These are phyloP conservation scores for Penicillium fimorum DNA, from an alignment of 495 filamentous ascomycete genomes.

Conservation along the genomic window DNA sequence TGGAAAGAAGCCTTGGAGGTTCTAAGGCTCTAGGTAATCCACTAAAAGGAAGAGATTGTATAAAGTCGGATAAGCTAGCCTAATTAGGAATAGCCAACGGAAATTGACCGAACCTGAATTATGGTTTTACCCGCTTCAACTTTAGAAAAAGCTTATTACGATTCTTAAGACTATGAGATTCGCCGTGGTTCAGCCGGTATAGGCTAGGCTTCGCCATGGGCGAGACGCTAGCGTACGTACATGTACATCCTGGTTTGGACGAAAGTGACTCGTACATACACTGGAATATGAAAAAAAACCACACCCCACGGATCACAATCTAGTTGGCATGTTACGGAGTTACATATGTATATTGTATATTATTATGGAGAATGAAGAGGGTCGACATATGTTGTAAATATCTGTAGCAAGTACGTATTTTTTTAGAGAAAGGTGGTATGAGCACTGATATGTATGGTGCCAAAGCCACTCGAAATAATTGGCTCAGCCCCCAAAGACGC, in stretches of 20 bases:
- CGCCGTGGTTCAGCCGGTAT: no score
- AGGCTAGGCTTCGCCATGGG: no score
- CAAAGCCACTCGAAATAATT: neutral
- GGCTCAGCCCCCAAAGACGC: neutral
- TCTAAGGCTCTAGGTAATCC: neutral
- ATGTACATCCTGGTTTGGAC: no score
- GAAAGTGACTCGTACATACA: no score
- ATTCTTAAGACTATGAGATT: neutral
- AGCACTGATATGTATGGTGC: no score
- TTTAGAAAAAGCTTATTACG: neutral
- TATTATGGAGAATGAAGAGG: no score
- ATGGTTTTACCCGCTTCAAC: constrained; percentile 1
- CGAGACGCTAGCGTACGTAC: neutral
- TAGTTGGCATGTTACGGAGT: no score
- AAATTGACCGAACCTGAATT: neutral
- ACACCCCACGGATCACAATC: no score
- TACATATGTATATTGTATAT: no score
- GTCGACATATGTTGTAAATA: neutral
- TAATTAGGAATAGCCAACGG: neutral
- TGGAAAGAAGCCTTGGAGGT: neutral
- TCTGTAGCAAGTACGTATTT: no score
- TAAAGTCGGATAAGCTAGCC: constrained; percentile 6
- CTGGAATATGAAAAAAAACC: no score
- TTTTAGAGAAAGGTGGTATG: no score
- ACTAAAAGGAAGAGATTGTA: neutral